phyloP scores from a whole-genome alignment of 2,329 filamentous ascomycete genomes.

The Thielaviopsis ethacetica region DNA sequence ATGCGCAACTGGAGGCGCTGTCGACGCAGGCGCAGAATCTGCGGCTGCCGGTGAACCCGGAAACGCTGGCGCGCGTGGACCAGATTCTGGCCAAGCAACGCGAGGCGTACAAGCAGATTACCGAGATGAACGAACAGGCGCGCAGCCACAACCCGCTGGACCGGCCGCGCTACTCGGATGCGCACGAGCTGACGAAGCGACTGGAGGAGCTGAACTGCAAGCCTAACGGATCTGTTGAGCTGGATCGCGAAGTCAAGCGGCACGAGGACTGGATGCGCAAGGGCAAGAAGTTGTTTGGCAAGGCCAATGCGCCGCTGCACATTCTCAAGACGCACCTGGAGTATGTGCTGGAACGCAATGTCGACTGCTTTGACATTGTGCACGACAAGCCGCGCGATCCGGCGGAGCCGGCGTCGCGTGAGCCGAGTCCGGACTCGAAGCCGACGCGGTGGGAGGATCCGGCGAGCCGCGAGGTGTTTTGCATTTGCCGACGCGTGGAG shows the following conservation, averaged over 20 bases:
- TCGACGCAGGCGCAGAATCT: slow-evolving; percentile 60
- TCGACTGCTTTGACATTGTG: slow-evolving; percentile 76
- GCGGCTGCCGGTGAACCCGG: slow-evolving; percentile 61
- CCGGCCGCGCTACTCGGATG: slow-evolving; percentile 74
- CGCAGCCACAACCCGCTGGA: slow-evolving; percentile 59
- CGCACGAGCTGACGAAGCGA: slow-evolving; percentile 77
- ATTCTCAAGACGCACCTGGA: slow-evolving; percentile 92
- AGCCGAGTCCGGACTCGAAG: slow-evolving; percentile 44
- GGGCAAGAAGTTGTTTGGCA: slow-evolving; percentile 94
- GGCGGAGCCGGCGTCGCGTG: slow-evolving; percentile 79
- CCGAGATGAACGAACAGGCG: slow-evolving; percentile 64
- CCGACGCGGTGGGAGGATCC: slow-evolving; percentile 42
- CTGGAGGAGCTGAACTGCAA: slow-evolving; percentile 85
- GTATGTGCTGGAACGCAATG: slow-evolving; percentile 77
- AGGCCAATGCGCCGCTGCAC: slow-evolving; percentile 90
- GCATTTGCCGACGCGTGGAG: slow-evolving; percentile 84
- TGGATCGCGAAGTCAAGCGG: slow-evolving; percentile 84
- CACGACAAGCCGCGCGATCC: slow-evolving; percentile 75
- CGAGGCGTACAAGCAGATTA: slow-evolving; percentile 78
- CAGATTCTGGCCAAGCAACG: slow-evolving; percentile 90
- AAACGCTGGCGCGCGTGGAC: slow-evolving; percentile 70
- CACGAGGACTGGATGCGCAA: slow-evolving; percentile 99
- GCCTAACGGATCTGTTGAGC: slow-evolving; percentile 73
- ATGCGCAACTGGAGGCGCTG: slow-evolving; percentile 82
- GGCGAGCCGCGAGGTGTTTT: slow-evolving; percentile 69